Evolutionary conservation across 108 stramenopile genomes (phyloP), one percentile per base, ranked within the genome.

Genomic region (Pseudonitzschia delicatissima): DNA sequence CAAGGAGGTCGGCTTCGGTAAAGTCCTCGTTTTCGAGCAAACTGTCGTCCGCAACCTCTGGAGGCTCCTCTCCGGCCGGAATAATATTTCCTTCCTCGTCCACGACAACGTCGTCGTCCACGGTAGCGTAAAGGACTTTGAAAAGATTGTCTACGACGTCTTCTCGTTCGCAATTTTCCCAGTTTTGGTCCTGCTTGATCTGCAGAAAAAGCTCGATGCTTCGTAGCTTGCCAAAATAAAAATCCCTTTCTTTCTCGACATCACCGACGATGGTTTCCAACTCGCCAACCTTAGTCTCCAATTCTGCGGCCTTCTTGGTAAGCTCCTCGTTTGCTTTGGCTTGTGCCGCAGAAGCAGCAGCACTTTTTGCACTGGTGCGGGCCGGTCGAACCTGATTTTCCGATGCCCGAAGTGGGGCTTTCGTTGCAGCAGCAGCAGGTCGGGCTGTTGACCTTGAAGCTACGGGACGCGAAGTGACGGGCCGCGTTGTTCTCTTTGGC

Each of bases 221-320:
- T 33, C 96, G 72, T 26, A 99, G 79, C 73, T 99, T 99, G 25
- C 94, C 85, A 70, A 98, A 98, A 76, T 99, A 99, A 68, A 98
- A 99, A 66, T 99, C 96, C 15, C 90, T 71, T 66, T 93, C 96
- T 59, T 81, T 88, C 55, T 96, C 92, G 2, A 89, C 50, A 4
- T 82, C 88, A 25, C 69, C 65, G 12, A 92, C 58, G 13, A 82
- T 68, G 37, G 76, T 73, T 60, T 91, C 79, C 0, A 82, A 44
- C 58, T 85, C 88, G n/a, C 75, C 63, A 2, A 77, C 36, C 49
- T 67, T 53, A 11, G 31, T 18, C 59, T 82, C 65, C 25, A 90
- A 39, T 57, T 90, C 85, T 15, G 79, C 42, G 45, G 73, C 70
- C 45, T 87, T 79, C 21, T 82, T 73, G 39, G 58, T 25, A 21